These are phyloP conservation scores for Meyerozyma elateridarum DNA, from an alignment of 1,139 yeast species.

Conservation along the genomic window DNA sequence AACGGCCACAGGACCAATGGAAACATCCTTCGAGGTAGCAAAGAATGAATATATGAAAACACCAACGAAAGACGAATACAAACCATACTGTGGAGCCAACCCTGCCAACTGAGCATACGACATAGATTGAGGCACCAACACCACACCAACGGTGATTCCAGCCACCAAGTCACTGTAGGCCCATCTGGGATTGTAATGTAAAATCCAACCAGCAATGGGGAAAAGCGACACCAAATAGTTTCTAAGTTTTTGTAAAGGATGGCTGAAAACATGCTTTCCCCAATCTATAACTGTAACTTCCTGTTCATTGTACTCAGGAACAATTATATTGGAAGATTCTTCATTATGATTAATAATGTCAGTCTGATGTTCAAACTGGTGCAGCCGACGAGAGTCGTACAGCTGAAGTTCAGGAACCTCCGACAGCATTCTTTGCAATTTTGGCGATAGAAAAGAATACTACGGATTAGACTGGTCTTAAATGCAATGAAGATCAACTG, in stretches of 20 bases:
- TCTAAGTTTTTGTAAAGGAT: constrained; percentile 37
- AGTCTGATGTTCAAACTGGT: constrained; percentile 13
- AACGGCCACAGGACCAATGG: constrained; percentile 96
- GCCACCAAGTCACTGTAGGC: constrained; percentile 80
- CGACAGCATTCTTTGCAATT: constrained; percentile 10
- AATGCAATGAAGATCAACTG: constrained; percentile 1
- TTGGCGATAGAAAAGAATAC: constrained; percentile 1
- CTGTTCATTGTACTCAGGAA: constrained; percentile 39
- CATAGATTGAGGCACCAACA: constrained; percentile 93
- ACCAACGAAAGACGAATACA: constrained; percentile 90
- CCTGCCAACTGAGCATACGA: constrained; percentile 89
- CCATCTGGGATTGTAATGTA: constrained; percentile 80
- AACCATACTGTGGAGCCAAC: constrained; percentile 76
- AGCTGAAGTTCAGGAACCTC: constrained; percentile 19
- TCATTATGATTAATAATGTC: constrained; percentile 6
- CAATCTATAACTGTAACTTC: constrained; percentile 46
- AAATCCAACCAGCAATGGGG: constrained; percentile 79
- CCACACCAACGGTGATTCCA: constrained; percentile 90
- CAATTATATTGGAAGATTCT: constrained; percentile 16
- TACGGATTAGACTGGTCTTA: background rate
- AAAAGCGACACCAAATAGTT: constrained; percentile 60
- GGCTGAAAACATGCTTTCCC: constrained; percentile 26
- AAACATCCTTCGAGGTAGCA: constrained; percentile 93
- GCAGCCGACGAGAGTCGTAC: constrained; percentile 10
- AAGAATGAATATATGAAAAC: constrained; percentile 83